phyloP scores from a whole-genome alignment of 2,329 filamentous ascomycete species.

The Xylaria sp. region DNA sequence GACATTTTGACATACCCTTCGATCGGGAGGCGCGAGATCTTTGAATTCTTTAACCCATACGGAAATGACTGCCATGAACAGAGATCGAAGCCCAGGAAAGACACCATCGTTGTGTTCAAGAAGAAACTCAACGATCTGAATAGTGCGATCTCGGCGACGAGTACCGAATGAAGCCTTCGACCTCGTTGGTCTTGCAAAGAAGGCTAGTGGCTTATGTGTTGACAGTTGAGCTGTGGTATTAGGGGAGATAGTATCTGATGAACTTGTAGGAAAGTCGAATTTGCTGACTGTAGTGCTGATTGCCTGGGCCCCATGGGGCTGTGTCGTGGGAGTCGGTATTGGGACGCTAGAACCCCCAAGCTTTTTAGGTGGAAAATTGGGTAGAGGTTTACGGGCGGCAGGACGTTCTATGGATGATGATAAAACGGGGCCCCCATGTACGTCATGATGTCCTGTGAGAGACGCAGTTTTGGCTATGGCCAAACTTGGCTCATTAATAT shows the following conservation, averaged over 20 bases:
- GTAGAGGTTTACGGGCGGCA: conserved; percentile 34
- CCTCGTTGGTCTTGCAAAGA: conserved; percentile 40
- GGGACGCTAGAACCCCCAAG: neutral
- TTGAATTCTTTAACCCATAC: conserved; percentile 59
- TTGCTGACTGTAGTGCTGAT: neutral
- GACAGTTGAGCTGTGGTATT: conserved; percentile 12
- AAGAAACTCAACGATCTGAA: conserved; percentile 57
- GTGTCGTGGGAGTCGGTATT: neutral
- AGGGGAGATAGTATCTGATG: neutral
- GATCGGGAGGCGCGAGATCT: conserved; percentile 54
- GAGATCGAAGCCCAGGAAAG: conserved; percentile 62
- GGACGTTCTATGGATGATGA: conserved; percentile 12
- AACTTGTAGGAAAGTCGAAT: neutral
- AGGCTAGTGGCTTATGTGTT: conserved; percentile 34
- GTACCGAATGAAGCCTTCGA: conserved; percentile 49
- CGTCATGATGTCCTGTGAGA: neutral
- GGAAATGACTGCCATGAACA: conserved; percentile 61
- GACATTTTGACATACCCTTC: conserved; percentile 43
- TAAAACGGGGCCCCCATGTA: neutral
- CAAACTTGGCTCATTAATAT: neutral
- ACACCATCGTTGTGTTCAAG: conserved; percentile 58
- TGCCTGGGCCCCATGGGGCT: neutral
- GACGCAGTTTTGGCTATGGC: neutral
- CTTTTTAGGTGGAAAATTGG: conserved; percentile 19
- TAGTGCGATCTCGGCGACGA: conserved; percentile 50